A percentile compares a stretch with the other conserved stretches of the same genome.
These are phyloP conservation scores for Dothistroma septosporum DNA, from an alignment of 2,329 filamentous ascomycete genomes.

Conservation along the genomic window DNA sequence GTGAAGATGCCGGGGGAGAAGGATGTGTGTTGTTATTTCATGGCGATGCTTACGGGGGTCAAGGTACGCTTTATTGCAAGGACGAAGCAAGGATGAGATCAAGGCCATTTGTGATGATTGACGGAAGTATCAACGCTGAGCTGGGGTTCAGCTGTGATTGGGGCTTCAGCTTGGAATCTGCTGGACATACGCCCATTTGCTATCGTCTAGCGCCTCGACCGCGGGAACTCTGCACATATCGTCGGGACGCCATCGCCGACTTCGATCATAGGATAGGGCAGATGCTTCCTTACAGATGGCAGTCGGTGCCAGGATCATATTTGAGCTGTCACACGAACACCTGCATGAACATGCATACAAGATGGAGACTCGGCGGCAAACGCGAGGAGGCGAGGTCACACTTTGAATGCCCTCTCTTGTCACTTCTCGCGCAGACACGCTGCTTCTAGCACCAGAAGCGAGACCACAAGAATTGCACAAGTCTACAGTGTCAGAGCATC, in stretches of 20 bases:
- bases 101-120: neutral
- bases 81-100: neutral
- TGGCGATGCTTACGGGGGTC: neutral
- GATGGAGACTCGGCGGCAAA: neutral
- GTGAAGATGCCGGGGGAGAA: slow-evolving; percentile 13
- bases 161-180: too few relatives aligned
- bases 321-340: neutral
- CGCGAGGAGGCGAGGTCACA: neutral
- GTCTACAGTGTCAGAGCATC: neutral
- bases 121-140: neutral
- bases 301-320: neutral
- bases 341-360: neutral
- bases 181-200: too few relatives aligned
- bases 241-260: too few relatives aligned
- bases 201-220: too few relatives aligned
- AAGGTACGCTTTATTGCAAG: neutral
- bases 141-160: too few relatives aligned
- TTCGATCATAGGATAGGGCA: too few relatives aligned
- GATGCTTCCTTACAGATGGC: too few relatives aligned
- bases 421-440: neutral
- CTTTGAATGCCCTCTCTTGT: neutral
- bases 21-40: slow-evolving; percentile 14
- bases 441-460: neutral
- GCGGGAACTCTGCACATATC: too few relatives aligned
- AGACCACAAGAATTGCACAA: neutral